These are phyloP conservation scores for Botrytis porri DNA, from an alignment of 2,329 filamentous ascomycete species.

Conservation along the genomic window DNA sequence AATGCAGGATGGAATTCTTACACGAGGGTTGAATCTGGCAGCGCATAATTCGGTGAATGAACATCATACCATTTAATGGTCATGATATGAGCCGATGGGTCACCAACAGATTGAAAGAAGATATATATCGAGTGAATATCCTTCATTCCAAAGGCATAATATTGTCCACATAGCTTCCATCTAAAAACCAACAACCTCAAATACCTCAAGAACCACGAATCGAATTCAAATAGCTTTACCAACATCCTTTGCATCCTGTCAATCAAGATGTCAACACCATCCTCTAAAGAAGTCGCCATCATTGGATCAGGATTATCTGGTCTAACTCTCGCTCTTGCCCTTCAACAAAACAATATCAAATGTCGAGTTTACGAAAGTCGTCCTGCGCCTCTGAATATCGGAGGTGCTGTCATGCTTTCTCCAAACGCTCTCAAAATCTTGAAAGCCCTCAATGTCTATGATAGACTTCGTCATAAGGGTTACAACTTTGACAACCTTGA, in stretches of 20 bases:
- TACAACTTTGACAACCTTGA: constrained; percentile 52
- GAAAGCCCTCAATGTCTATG: constrained; percentile 49
- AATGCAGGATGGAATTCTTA: not conserved
- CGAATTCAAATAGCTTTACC: not conserved
- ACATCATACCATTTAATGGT: not conserved
- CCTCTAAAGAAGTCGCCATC: constrained; percentile 40
- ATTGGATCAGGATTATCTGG: constrained; percentile 50
- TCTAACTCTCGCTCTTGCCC: constrained; percentile 52
- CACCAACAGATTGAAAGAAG: not conserved
- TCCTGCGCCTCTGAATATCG: constrained; percentile 45
- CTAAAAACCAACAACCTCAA: not conserved
- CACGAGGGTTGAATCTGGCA: not conserved
- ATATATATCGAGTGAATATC: constrained; percentile 13
- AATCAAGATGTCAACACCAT: constrained; percentile 3
- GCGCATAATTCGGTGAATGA: not conserved
- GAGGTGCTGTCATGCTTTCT: constrained; percentile 57
- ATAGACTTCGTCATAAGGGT: constrained; percentile 43
- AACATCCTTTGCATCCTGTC: not conserved
- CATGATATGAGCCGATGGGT: not conserved
- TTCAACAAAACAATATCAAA: constrained; percentile 50
- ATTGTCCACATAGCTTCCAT: not conserved
- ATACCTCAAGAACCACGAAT: not conserved
- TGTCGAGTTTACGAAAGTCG: constrained; percentile 52
- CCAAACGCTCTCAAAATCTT: constrained; percentile 57
- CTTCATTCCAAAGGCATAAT: not conserved